Base-by-base conservation (phyloP, 2,329 filamentous ascomycete genomes). In the Nemania sp. region DNA sequence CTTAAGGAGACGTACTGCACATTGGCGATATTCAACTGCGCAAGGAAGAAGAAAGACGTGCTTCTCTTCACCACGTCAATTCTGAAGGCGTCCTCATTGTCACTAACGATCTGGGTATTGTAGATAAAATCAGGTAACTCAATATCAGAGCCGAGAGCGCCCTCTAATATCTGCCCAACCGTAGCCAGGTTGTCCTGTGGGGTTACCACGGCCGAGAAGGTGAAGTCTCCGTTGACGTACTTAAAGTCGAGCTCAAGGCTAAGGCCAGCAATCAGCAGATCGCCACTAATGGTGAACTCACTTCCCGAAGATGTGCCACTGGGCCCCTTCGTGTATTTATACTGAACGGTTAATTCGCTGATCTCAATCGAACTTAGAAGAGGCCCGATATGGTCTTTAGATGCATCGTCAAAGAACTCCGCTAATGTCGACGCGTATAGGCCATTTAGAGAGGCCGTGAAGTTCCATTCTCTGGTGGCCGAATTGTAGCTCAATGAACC, bases 51-150 rank as follows among this genome's bases (percentile, higher is more conserved):
- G 38, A 57, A 64, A 11, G 52, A 57, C 15, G 2, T 38, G 15
- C 22, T 8, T 8, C 20, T 22, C 52, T 64, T 64, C 15, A 3
- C 2, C 7, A 57, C 26, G 7, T 57, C 35, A n/a, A 57, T 49
- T 6, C n/a, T 49, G 22, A 57, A 52, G 45, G 13, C 27, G n/a
- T 38, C 41, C 15, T 27, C 22, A 15, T 18, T 20, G 20, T 27
- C 18, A 51, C 24, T 15, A n/a, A 20, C 20, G 27, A 66, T 41
- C 51, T 47, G 29, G 8, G 61, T 55, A 15, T 68, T 55, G 49
- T 55, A 49, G 26, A 59, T 27, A 22, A 63, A 67, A 45, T 57
- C 41, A 4, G 64, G 64, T 26, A 66, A 22, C 15, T 66, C 64
- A 22, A 66, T 52, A 47, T 62, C 57, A 2, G 38, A 22, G 22